Evolutionary conservation across 1,139 yeast species (phyloP).

Genomic region (Kodamaea alishanica): DNA sequence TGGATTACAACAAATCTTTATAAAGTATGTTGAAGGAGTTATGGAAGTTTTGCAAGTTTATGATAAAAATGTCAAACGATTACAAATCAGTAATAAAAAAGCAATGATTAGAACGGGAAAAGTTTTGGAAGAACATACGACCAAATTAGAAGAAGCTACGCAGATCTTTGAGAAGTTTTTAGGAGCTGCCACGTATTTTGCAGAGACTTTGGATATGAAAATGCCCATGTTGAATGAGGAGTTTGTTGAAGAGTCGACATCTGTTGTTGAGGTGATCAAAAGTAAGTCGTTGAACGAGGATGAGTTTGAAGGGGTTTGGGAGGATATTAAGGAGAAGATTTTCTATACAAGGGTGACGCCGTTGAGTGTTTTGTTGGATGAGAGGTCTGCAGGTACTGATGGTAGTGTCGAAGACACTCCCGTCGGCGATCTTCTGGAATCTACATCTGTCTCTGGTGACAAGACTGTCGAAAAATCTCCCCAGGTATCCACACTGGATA

Average conservation of each 20-base stretch:
- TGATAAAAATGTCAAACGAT: constrained; percentile 31
- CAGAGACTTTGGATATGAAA: constrained; percentile 34
- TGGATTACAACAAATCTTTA: constrained; percentile 33
- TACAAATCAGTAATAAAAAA: constrained; percentile 42
- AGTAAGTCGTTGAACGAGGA: constrained; percentile 23
- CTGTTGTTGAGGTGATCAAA: constrained; percentile 24
- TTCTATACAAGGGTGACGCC: constrained; percentile 51
- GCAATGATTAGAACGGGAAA: constrained; percentile 68
- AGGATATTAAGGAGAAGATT: constrained; percentile 54
- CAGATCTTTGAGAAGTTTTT: constrained; percentile 45
- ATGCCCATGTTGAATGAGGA: constrained; percentile 28
- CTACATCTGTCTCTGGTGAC: neutral
- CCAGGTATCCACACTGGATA: neutral
- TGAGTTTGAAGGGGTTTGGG: constrained; percentile 55
- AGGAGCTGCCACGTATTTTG: constrained; percentile 41
- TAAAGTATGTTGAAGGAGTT: constrained; percentile 46
- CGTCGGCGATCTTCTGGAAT: too few species aligned
- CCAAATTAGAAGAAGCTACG: constrained; percentile 36
- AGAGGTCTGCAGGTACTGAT: neutral
- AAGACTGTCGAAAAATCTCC: too few species aligned
- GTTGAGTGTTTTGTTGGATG: constrained; percentile 27
- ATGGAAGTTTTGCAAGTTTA: constrained; percentile 33
- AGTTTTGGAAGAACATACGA: constrained; percentile 49
- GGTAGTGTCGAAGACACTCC: too few species aligned
- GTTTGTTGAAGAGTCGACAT: constrained; percentile 15